Base-by-base conservation (phyloP, 148 eudicot genomes). In the Chenopodium berlandieri region DNA sequence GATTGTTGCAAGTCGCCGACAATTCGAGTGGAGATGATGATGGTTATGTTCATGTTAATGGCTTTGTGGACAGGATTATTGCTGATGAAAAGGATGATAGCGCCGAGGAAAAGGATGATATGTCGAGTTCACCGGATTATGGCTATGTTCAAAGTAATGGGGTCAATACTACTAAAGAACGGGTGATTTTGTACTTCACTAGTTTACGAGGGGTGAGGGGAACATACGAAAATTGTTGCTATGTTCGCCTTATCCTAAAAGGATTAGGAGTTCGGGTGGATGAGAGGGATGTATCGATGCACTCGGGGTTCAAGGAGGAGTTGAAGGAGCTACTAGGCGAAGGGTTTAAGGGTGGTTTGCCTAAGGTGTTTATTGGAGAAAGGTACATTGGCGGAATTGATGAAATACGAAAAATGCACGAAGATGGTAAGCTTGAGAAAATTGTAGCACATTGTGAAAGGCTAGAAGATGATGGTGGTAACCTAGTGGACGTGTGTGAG, bases 201-300 rank as follows among this genome's bases (percentile, higher is more conserved):
- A 95, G 97, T 82, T 77, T 95, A 40, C 85, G 99, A 86, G 97
- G 99, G 0, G 95, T 95, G 56, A 91, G 99, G 83, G 93, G 90
- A 86, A 95, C 99, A 13, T 92, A 91, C 67, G 99, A 95, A 66
- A 97, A 94, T 82, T 95, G 99, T 75, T 95, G 97, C 78, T 86
- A 87, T 80, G 97, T 90, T 46, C 84, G 94, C 56, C 88, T 85
- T 4, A 89, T 93, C 30, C 78, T 95, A 54, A 95, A 94, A 50
- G 90, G 89, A n/a, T 65, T 89, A 2, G 88, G 94, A 20, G 90
- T 94, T 78, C 80, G 85, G 52, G 82, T 95, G 20, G 99, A 94
- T 68, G 99, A 95, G 83, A 88, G 97, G 77, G 99, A 95, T 80
- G 92, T 95, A 13, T 95, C 99, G 22, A 93, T 95, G 99, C 95